phyloP scores from a whole-genome alignment of 1,284 basidiomycete genomes.

The Trametes versicolor region DNA sequence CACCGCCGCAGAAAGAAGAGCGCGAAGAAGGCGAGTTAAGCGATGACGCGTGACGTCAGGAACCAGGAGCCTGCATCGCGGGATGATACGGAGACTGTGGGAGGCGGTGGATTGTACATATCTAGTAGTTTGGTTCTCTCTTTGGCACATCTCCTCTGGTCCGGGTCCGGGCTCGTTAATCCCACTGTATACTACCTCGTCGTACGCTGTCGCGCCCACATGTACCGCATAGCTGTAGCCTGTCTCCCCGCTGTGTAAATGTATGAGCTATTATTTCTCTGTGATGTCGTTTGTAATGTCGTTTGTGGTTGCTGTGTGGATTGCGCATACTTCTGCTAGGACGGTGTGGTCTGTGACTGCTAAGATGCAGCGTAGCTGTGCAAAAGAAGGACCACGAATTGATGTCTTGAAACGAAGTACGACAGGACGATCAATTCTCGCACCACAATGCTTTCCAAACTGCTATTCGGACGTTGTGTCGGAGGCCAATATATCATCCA shows the following conservation, averaged over 20 bases:
- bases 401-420: no score
- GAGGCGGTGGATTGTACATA: slow-evolving; percentile 16
- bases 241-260: slow-evolving; percentile 18
- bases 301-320: background rate
- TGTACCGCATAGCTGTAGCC: slow-evolving; percentile 38
- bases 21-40: slow-evolving; percentile 59
- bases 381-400: no score
- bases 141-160: background rate
- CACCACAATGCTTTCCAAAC: no score
- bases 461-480: no score
- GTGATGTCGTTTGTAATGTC: background rate
- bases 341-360: no score
- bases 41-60: slow-evolving; percentile 43
- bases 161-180: background rate
- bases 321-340: background rate
- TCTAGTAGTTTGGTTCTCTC: slow-evolving; percentile 3
- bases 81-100: background rate
- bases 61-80: background rate
- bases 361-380: no score
- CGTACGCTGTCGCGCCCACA: slow-evolving; percentile 27
- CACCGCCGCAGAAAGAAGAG: slow-evolving; percentile 38
- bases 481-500: no score
- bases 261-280: slow-evolving; percentile 10
- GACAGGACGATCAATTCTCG: no score
- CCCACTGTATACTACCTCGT: slow-evolving; percentile 28